These are phyloP conservation scores for Homolaphlyctis polyrhiza DNA, from an alignment of 371 early-diverging fungal species.

Conservation along the genomic window DNA sequence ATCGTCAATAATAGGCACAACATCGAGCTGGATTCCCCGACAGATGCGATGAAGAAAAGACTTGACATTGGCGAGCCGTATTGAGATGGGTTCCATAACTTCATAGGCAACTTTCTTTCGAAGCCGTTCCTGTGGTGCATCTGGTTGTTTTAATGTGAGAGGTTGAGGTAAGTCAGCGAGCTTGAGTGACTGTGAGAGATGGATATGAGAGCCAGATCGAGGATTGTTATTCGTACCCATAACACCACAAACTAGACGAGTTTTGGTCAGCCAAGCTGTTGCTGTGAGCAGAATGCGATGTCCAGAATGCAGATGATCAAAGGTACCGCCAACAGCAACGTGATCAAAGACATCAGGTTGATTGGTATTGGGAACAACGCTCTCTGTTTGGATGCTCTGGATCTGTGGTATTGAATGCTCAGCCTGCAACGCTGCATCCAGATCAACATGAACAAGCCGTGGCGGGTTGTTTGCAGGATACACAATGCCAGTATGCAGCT, in stretches of 20 bases:
- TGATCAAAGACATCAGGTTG: slow-evolving; percentile 17
- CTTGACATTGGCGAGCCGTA: slow-evolving; percentile 54
- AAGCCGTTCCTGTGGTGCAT: slow-evolving; percentile 54
- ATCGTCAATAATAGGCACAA: slow-evolving; percentile 73
- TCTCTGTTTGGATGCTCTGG: neutral
- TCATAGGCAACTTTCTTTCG: slow-evolving; percentile 64
- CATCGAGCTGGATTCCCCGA: slow-evolving; percentile 47
- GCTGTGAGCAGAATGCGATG: slow-evolving; percentile 89
- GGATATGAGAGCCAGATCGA: neutral
- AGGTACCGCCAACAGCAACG: slow-evolving; percentile 92
- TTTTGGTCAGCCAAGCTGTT: slow-evolving; percentile 61
- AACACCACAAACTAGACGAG: slow-evolving; percentile 69
- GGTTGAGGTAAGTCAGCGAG: slow-evolving; percentile 13
- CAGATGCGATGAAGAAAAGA: slow-evolving; percentile 56
- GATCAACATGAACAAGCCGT: no score
- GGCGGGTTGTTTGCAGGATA: no score
- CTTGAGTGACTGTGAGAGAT: neutral
- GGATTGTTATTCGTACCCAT: slow-evolving; percentile 57
- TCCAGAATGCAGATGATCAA: slow-evolving; percentile 94
- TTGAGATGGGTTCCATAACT: slow-evolving; percentile 63
- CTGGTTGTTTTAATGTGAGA: slow-evolving; percentile 20
- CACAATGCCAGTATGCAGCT: no score
- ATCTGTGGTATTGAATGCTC: no score
- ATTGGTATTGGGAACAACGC: neutral
- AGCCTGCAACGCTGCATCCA: no score